Conservation (phyloP, 306 rosid species). For the Quercus aquifolioides region DNA sequence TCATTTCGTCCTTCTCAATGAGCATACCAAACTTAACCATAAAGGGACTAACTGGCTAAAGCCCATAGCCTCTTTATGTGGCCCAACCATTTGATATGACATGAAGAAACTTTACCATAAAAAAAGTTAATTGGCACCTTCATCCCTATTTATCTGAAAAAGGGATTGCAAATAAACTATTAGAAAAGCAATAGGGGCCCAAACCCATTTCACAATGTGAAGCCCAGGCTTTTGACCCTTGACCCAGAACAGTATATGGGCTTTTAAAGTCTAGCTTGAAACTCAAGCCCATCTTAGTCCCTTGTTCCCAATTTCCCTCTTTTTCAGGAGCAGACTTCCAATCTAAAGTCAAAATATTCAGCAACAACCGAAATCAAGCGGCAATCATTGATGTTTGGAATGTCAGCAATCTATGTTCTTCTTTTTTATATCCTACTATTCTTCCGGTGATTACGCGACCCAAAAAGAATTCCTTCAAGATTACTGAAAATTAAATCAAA, state of each 20-base stretch:
- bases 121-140: too few relatives aligned
- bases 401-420: conserved; percentile 2
- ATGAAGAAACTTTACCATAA: too few relatives aligned
- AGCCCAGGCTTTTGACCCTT: too few relatives aligned
- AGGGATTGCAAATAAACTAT: too few relatives aligned
- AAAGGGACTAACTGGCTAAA: too few relatives aligned
- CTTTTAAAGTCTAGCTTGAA: not conserved
- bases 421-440: conserved; percentile 12
- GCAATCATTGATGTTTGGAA: conserved; percentile 13
- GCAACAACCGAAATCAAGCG: conserved; percentile 4
- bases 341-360: conserved; percentile 15
- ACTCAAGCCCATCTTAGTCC: not conserved
- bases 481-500: conserved; percentile 16
- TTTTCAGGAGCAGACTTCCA: conserved; percentile 7
- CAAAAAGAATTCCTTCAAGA: conserved; percentile 24
- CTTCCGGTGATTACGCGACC: conserved; percentile 37
- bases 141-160: too few relatives aligned
- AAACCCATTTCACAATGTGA: too few relatives aligned
- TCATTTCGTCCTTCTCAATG: too few relatives aligned
- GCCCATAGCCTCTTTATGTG: too few relatives aligned
- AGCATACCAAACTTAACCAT: too few relatives aligned
- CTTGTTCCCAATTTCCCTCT: conserved; percentile 4
- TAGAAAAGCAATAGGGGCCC: too few relatives aligned
- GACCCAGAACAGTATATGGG: not conserved
- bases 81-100: too few relatives aligned